Conservation (phyloP, 2,329 filamentous ascomycete species). For the Aspergillus carbonarius region DNA sequence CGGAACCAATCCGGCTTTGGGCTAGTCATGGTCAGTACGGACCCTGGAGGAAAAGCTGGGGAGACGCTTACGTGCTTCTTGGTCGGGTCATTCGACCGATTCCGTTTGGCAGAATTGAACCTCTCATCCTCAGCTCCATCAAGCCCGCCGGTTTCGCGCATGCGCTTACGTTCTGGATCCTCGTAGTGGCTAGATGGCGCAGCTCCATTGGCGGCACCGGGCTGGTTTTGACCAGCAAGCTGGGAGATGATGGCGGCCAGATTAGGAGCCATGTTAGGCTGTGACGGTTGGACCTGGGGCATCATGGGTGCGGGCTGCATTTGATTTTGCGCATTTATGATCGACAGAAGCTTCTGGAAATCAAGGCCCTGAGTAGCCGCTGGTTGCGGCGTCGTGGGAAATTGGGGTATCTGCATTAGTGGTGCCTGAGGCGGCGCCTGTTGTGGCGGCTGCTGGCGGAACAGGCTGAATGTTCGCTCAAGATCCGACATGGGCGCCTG, state of each 20-base stretch:
- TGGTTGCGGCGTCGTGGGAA: conserved; percentile 25
- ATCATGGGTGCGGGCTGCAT: conserved; percentile 32
- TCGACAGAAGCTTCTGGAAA: conserved; percentile 40
- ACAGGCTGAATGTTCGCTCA: conserved; percentile 42
- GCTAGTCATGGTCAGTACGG: conserved; percentile 26
- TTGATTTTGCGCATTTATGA: conserved; percentile 40
- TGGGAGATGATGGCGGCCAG: conserved; percentile 38
- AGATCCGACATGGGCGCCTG: conserved; percentile 27
- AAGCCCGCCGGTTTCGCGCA: conserved; percentile 34
- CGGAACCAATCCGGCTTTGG: conserved; percentile 45
- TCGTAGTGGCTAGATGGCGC: conserved; percentile 32
- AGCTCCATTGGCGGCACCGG: conserved; percentile 10
- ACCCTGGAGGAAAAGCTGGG: background rate
- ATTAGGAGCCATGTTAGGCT: conserved; percentile 32
- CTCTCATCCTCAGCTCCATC: conserved; percentile 34
- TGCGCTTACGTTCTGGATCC: conserved; percentile 44
- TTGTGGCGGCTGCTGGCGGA: conserved; percentile 32
- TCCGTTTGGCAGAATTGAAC: conserved; percentile 36
- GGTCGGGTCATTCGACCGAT: conserved; percentile 32
- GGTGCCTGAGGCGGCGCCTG: conserved; percentile 27
- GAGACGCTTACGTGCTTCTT: conserved; percentile 39
- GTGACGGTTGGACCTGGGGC: conserved; percentile 27
- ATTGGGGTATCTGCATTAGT: conserved; percentile 30
- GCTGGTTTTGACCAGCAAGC: conserved; percentile 28
- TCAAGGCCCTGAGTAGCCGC: conserved; percentile 31